Base-by-base conservation (phyloP, 192 early-diverging fungal species). In the Backusella morwellensis region DNA sequence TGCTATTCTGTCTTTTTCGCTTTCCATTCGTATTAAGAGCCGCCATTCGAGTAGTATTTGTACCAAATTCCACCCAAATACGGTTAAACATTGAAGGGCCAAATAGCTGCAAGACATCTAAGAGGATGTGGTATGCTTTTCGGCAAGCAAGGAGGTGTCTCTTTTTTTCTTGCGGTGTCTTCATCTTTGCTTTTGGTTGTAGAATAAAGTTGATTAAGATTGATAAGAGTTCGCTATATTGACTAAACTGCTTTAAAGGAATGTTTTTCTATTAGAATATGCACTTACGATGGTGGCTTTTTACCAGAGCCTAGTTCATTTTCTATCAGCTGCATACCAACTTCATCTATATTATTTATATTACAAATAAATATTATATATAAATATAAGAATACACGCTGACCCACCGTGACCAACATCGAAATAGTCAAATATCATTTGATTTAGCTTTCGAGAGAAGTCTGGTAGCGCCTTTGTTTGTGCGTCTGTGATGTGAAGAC, bases 401-500 rank as follows among this genome's bases (percentile, higher is more conserved):
- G 19, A 50, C 47, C 29, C 32, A 72, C 70, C 23, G 42, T 72
- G 41, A 7, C 42, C 70, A 26, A 72, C 70, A 8, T 72, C 70
- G 9, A 72, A 50, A 50, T 72, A 72, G 50, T 72, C 70, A 19
- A 34, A 44, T 47, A 72, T 72, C 70, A 72, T 72, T 29, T 47
- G 35, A 32, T 72, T 41, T 41, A 72, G 26, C 29, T 72, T 72
- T 63, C 56, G 23, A 4, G 56, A 63, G 14, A 63, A 63, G 23
- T 63, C 56, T 29, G 56, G 56, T 63, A 63, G n/a, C 8, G 23
- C 1, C 56, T 63, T 63, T 63, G 26, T 29, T 63, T 29, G 56
- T 15, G 56, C 21, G 11, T 63, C 56, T 63, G 56, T 29, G 23
- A 14, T 63, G 14, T 29, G 11, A 63, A 63, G 56, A 12, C 23